Conservation (phyloP, 805 yeast genomes). For the Candida fluviatilis region DNA sequence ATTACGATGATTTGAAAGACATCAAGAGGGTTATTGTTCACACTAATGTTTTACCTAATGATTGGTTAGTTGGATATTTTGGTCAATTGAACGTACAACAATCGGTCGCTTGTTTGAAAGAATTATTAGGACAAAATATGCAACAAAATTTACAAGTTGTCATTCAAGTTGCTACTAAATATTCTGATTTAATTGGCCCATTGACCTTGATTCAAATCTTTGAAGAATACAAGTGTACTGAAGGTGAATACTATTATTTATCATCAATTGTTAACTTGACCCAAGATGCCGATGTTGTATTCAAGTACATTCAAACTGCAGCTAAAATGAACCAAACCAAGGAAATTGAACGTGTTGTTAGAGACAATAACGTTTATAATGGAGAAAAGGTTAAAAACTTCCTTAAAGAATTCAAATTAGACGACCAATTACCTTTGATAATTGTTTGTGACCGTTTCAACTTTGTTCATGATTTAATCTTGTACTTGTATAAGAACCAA, state of each 20-base stretch:
- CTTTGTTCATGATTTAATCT: constrained; percentile 88
- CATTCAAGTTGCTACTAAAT: constrained; percentile 95
- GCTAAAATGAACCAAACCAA: constrained; percentile 83
- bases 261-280: constrained; percentile 91
- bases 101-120: constrained; percentile 80
- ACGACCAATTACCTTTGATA: constrained; percentile 94
- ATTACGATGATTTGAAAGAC: constrained; percentile 90
- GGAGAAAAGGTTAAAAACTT: constrained; percentile 98
- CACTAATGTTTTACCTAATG: constrained; percentile 78
- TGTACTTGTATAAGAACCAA: constrained; percentile 92
- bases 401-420: constrained; percentile 87
- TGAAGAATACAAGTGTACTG: constrained; percentile 88
- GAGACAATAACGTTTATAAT: constrained; percentile 90
- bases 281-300: constrained; percentile 91
- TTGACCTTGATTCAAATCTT: constrained; percentile 79
- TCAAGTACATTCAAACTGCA: constrained; percentile 94
- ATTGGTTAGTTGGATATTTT: constrained; percentile 90
- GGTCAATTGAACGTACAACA: constrained; percentile 95
- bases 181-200: constrained; percentile 90
- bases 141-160: constrained; percentile 89
- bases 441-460: constrained; percentile 92
- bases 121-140: constrained; percentile 71
- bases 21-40: constrained; percentile 92
- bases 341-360: constrained; percentile 93
- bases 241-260: constrained; percentile 92